Base-by-base conservation (phyloP, 2,329 filamentous ascomycete genomes). In the Colletotrichum sp. region DNA sequence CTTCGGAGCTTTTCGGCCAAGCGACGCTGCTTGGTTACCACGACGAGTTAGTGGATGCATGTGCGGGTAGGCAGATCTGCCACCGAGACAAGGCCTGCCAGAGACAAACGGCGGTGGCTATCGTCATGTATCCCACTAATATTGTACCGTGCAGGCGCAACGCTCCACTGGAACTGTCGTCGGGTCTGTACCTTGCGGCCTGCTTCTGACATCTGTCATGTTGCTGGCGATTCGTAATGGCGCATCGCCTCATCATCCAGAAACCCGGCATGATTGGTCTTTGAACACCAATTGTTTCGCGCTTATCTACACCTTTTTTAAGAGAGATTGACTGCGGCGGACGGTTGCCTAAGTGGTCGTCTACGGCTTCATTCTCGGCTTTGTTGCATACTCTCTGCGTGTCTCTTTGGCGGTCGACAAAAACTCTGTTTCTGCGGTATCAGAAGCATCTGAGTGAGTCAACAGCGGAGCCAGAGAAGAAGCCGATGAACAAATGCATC, bases 191-290 rank as follows among this genome's bases (percentile, higher is more conserved):
- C 26, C 43, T 43, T 28, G 6, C 21, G 52, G 55, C 59, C 67
- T 71, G 67, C 28, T 52, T 71, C 30, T 74, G 72, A 62, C 69
- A 72, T 55, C 61, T 74, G 72, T 74, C 72, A 73, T 32, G 28
- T 58, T 32, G 62, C 32, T 32, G 52, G 21, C 12, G 67, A 71
- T 71, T 48, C 36, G 52, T 56, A 61, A 38, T 55, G 68, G 68
- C 55, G 72, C 30, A 36, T 48, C 38, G 14, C n/a, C 10, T 72
- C 24, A 24, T 52, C 21, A n/a, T 34, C 43, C 12, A 66, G 4
- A 48, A 21, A 48, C 43, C 13, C 26, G n/a, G 38, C 52, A 30
- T 56, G 43, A 66, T 66, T 56, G 52, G 52, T 13, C n/a, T n/a
- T 43, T 48, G 9, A 21, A 21, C 43, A 48, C 43, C 3, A 48